Base-by-base conservation (phyloP, 768 basidiomycete genomes). In the Suillus clintonianus region DNA sequence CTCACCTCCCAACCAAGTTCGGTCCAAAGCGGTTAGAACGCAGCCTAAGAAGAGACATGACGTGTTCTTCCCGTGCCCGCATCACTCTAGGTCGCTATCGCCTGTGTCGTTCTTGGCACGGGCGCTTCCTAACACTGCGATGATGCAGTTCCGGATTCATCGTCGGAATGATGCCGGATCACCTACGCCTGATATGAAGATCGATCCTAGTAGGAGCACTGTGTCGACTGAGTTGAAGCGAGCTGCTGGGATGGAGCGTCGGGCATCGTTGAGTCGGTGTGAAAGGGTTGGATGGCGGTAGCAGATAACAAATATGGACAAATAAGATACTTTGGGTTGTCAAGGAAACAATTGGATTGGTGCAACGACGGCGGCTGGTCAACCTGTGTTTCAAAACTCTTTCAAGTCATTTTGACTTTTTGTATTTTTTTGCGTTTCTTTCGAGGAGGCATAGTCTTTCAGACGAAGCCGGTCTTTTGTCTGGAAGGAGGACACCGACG, bases 171-270 rank as follows among this genome's bases (percentile, higher is more conserved):
- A 37, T 7, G 51, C n/a, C 1, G 67, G 59, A 5, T 72, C 72
- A 24, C 74, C 72, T 22, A 75, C 72, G 19, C 69, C 72, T 59
- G 30, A 32, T 45, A 34, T 62, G 27, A 11, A 27, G 10, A 60
- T 62, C 57, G 72, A 62, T 4, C 45, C 69, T 41, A 39, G 60
- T 36, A 73, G 72, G 19, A 55, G 64, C 1, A 76, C 73, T 56
- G 68, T 74, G 14, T 74, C 74, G 37, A 73, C 75, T 0, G 73
- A 75, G 63, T 30, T 75, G 64, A 76, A 73, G 59, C 64, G 73
- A 51, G 68, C 70, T 11, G 72, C 70, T 54, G 74, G 66, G 45
- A 17, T 75, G 50, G 69, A 65, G 14, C 70, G 74, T 19, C 74
- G 73, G 30, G 64, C 61, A 60, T 70, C 67, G 61, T 50, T 70